A percentile compares a stretch with the other conserved stretches of the same genome.
phyloP scores from a whole-genome alignment of 1,284 basidiomycete genomes.

The Microbotryum violaceum region DNA sequence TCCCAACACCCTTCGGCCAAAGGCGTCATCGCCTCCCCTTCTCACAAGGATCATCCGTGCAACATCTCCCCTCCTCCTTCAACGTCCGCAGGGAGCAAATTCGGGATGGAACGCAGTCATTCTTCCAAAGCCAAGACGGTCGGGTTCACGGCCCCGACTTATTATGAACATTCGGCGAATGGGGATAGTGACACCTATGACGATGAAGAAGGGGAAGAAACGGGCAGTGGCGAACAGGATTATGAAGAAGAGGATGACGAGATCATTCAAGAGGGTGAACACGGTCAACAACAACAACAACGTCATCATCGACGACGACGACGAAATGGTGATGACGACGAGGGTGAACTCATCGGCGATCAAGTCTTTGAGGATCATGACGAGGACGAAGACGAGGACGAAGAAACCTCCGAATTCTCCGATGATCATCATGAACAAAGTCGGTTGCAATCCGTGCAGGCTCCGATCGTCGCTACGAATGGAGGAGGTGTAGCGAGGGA shows the following conservation, averaged over 20 bases:
- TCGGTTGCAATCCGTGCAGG: no score
- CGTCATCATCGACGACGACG: slow-evolving; percentile 14
- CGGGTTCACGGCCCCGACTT: slow-evolving; percentile 47
- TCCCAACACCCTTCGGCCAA: slow-evolving; percentile 31
- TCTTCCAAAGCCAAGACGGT: slow-evolving; percentile 37
- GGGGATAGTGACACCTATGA: slow-evolving; percentile 61
- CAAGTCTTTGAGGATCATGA: slow-evolving; percentile 20
- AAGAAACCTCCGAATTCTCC: slow-evolving; percentile 27
- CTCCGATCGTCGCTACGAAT: no score
- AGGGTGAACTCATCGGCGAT: slow-evolving; percentile 6
- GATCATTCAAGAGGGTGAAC: slow-evolving; percentile 22
- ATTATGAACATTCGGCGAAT: slow-evolving; percentile 47
- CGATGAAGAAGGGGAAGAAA: slow-evolving; percentile 18
- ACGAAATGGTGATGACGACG: slow-evolving; percentile 19
- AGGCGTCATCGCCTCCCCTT: slow-evolving; percentile 32
- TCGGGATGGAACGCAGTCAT: background rate
- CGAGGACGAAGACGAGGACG: slow-evolving; percentile 2
- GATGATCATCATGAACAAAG: slow-evolving; percentile 20
- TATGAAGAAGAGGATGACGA: slow-evolving; percentile 31
- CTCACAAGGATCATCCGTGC: slow-evolving; percentile 34
- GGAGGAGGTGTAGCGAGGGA: slow-evolving; percentile 10
- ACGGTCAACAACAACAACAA: slow-evolving; percentile 1
- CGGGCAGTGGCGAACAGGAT: slow-evolving; percentile 22
- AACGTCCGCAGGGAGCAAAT: background rate
- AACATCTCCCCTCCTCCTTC: slow-evolving; percentile 27